Conservation (phyloP, 2,329 filamentous ascomycete genomes). For the Erysiphe pulchra region DNA sequence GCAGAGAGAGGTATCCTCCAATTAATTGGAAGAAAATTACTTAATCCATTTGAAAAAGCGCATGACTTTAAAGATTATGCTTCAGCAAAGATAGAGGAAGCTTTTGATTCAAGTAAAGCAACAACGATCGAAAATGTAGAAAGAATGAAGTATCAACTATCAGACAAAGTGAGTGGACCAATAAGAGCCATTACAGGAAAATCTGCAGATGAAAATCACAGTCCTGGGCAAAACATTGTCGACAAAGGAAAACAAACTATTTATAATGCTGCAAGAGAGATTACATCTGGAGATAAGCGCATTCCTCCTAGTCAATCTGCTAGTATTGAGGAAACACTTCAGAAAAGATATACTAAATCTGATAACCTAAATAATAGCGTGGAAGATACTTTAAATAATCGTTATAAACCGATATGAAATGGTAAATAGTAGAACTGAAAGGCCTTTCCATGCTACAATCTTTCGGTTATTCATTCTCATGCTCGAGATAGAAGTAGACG, state of each 20-base stretch:
- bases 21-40: slow-evolving; percentile 14
- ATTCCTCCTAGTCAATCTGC: slow-evolving; percentile 4
- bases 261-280: slow-evolving; percentile 15
- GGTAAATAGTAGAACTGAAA: slow-evolving; percentile 1
- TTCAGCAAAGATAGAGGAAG: slow-evolving; percentile 14
- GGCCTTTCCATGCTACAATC: too few species aligned
- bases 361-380: slow-evolving; percentile 21
- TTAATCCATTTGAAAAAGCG: slow-evolving; percentile 10
- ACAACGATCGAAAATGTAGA: slow-evolving; percentile 10
- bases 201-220: slow-evolving; percentile 17
- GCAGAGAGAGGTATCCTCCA: slow-evolving; percentile 23
- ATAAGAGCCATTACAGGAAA: slow-evolving; percentile 10
- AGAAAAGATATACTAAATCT: slow-evolving; percentile 24
- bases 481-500: too few species aligned
- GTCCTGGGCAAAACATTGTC: slow-evolving; percentile 14
- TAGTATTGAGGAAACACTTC: slow-evolving; percentile 21
- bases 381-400: slow-evolving; percentile 26
- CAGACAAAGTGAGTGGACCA: slow-evolving; percentile 5
- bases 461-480: too few species aligned
- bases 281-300: slow-evolving; percentile 17
- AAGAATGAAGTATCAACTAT: slow-evolving; percentile 1
- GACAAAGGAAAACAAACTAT: slow-evolving; percentile 14
- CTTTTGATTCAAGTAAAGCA: slow-evolving; percentile 16
- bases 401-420: slow-evolving; percentile 23
- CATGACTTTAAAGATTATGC: slow-evolving; percentile 11